A percentile compares a stretch with the other conserved stretches of the same genome.
phyloP scores from a whole-genome alignment of 2,329 filamentous ascomycete genomes.

The Trichothecium roseum region DNA sequence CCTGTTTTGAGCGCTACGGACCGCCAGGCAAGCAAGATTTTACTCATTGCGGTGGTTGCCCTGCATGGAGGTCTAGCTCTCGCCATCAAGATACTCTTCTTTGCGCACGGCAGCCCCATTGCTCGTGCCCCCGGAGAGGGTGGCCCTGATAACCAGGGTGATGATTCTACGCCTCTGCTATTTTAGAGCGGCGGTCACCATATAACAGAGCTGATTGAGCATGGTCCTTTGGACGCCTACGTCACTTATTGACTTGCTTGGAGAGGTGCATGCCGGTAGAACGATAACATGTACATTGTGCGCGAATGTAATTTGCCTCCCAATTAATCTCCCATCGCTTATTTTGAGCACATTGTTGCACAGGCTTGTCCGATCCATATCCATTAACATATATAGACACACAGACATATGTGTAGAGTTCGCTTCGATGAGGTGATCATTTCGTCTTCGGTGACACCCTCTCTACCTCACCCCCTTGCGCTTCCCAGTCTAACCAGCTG shows the following conservation, averaged over 20 bases:
- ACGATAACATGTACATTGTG: no score
- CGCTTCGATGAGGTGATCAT: no score
- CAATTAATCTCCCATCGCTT: no score
- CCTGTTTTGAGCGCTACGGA: conserved; percentile 90
- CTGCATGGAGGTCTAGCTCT: conserved; percentile 85
- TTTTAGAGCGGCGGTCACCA: background rate
- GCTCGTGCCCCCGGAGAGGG: conserved; percentile 24
- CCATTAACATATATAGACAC: no score
- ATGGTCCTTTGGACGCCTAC: no score
- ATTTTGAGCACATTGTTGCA: no score
- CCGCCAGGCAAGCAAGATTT: conserved; percentile 77
- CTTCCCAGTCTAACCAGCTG: conserved; percentile 76
- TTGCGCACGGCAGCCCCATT: conserved; percentile 60
- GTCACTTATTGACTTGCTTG: no score
- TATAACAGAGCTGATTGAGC: background rate
- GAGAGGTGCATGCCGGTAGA: no score
- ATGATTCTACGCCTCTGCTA: conserved; percentile 9
- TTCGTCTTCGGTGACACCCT: conserved; percentile 8
- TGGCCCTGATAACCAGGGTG: conserved; percentile 10
- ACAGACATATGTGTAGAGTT: no score
- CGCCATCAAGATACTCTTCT: conserved; percentile 95
- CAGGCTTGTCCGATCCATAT: no score
- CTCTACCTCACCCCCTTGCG: conserved; percentile 51
- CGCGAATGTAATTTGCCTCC: no score
- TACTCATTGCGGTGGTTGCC: conserved; percentile 73